Conservation (phyloP, 1,139 yeast species). For the Sugiyamaella neomexicana region DNA sequence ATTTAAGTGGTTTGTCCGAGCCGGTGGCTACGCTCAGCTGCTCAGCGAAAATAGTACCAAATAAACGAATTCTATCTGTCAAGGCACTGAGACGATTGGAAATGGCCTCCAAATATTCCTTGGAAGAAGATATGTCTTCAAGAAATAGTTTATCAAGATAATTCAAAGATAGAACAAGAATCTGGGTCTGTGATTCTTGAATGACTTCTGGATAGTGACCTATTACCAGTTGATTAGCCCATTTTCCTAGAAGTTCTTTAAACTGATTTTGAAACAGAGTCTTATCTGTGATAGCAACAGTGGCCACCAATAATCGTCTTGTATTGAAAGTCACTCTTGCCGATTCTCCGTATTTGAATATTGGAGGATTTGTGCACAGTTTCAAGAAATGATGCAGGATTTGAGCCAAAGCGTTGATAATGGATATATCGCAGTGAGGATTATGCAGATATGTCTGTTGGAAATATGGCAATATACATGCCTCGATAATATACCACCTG, state of each 20-base stretch:
- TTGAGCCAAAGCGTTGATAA: conserved; percentile 3
- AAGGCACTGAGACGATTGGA: conserved; percentile 50
- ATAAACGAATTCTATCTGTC: conserved; percentile 45
- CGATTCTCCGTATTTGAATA: conserved; percentile 21
- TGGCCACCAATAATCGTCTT: conserved; percentile 21
- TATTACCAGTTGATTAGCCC: conserved; percentile 31
- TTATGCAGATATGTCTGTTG: conserved; percentile 5
- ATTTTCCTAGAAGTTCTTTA: conserved; percentile 24
- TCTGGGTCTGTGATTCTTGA: conserved; percentile 34
- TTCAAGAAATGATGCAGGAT: neutral
- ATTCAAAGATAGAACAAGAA: conserved; percentile 31
- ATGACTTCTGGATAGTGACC: conserved; percentile 28
- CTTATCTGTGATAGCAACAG: conserved; percentile 8
- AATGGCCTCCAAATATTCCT: conserved; percentile 46
- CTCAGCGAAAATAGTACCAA: conserved; percentile 53
- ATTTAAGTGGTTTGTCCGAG: conserved; percentile 40
- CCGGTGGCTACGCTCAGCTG: conserved; percentile 44
- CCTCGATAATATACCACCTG: conserved; percentile 17
- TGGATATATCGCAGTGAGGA: neutral
- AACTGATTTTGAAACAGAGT: conserved; percentile 19
- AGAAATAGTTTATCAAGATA: conserved; percentile 33
- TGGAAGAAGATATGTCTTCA: conserved; percentile 34
- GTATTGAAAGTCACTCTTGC: conserved; percentile 17
- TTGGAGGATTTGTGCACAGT: conserved; percentile 18
- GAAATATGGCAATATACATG: conserved; percentile 20